Evolutionary conservation across 2,329 filamentous ascomycete species (phyloP).

Genomic region (Fusarium incarnatum): DNA sequence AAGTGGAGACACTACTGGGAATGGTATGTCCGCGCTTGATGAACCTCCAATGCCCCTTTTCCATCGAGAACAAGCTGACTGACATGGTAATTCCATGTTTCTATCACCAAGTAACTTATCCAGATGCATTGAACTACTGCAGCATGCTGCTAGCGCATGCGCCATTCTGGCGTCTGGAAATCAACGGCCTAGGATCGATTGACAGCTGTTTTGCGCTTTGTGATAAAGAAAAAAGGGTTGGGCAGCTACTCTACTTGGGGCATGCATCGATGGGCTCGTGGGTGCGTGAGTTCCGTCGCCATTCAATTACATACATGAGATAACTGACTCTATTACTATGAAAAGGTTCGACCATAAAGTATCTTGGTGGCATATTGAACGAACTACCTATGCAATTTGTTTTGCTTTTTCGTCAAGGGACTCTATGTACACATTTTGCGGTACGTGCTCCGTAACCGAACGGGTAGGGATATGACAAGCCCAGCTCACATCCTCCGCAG

Average conservation of each 20-base stretch:
- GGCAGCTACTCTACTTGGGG: neutral
- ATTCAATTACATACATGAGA: neutral
- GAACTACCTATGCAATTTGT: slow-evolving; percentile 1
- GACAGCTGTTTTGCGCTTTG: slow-evolving; percentile 12
- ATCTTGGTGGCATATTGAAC: neutral
- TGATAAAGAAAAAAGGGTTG: neutral
- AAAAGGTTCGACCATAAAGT: neutral
- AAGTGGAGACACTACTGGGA: slow-evolving; percentile 14
- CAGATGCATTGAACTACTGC: slow-evolving; percentile 46
- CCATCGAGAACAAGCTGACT: slow-evolving; percentile 16
- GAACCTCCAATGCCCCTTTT: slow-evolving; percentile 37
- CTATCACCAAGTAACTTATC: slow-evolving; percentile 25
- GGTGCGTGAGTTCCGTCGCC: neutral
- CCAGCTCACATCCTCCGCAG: slow-evolving; percentile 42
- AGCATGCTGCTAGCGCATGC: slow-evolving; percentile 39
- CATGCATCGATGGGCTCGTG: neutral
- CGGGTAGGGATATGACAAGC: slow-evolving; percentile 34
- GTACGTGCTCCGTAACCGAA: slow-evolving; percentile 32
- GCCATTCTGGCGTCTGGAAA: slow-evolving; percentile 34
- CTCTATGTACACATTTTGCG: slow-evolving; percentile 3
- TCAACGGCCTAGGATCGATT: slow-evolving; percentile 30
- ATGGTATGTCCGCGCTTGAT: slow-evolving; percentile 20
- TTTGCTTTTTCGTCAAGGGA: slow-evolving; percentile 37
- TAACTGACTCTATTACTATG: neutral
- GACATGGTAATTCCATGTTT: slow-evolving; percentile 33